phyloP scores from a whole-genome alignment of 139 green algal genomes.

The Volvox africanus region DNA sequence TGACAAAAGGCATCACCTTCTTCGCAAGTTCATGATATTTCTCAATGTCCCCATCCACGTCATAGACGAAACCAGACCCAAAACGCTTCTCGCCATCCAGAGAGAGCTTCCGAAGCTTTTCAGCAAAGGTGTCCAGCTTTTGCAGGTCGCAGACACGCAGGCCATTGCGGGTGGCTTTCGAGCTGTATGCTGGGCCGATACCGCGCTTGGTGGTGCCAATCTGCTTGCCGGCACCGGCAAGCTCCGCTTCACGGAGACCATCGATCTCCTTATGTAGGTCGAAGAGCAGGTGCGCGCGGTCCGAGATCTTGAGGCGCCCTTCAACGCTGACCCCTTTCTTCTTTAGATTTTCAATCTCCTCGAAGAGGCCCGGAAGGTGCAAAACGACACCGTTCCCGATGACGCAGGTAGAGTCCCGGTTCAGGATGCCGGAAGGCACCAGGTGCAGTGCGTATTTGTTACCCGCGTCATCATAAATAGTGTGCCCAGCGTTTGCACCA shows the following conservation, averaged over 20 bases:
- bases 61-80: constrained; percentile 77
- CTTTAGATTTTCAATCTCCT: constrained; percentile 89
- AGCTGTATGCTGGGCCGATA: constrained; percentile 97
- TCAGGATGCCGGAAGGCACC: constrained; percentile 97
- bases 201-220: constrained; percentile 99
- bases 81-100: constrained; percentile 86
- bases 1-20: constrained; percentile 81
- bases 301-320: constrained; percentile 82
- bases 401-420: constrained; percentile 90
- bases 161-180: constrained; percentile 96
- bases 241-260: constrained; percentile 92
- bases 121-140: constrained; percentile 72
- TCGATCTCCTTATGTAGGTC: constrained; percentile 99
- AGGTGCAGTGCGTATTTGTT: constrained; percentile 99
- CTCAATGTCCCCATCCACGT: constrained; percentile 90
- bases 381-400: constrained; percentile 98
- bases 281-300: constrained; percentile 98
- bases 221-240: constrained; percentile 78
- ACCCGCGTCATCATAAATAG: constrained; percentile 97
- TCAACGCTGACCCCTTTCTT: constrained; percentile 69
- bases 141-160: constrained; percentile 93
- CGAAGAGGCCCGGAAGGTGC: constrained; percentile 94
- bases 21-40: constrained; percentile 80
- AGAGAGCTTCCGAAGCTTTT: constrained; percentile 82
- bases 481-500: constrained; percentile 98